A percentile compares a stretch with the other conserved stretches of the same genome.
Evolutionary conservation across 75 land plant species (phyloP).

Genomic region (Pinus tabuliformis): DNA sequence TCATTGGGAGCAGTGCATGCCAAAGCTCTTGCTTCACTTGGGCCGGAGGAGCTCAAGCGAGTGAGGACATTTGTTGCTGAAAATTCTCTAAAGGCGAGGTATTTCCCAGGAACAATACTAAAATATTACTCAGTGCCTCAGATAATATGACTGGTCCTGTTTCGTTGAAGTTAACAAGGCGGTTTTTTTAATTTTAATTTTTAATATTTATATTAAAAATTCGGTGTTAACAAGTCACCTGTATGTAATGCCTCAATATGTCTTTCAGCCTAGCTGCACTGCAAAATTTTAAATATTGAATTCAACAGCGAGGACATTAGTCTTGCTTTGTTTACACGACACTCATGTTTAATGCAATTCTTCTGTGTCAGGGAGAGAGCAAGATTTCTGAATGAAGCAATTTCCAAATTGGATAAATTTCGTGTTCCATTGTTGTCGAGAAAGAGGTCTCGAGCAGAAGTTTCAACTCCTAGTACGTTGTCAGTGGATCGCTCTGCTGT

Average conservation of each 20-base stretch:
- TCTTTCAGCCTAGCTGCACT: background rate
- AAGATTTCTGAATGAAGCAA: slow-evolving; percentile 47
- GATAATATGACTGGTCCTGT: background rate
- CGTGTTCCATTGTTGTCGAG: slow-evolving; percentile 35
- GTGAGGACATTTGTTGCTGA: slow-evolving; percentile 44
- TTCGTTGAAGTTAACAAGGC: background rate
- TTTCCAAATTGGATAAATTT: slow-evolving; percentile 40
- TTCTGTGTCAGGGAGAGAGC: slow-evolving; percentile 51
- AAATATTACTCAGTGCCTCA: background rate
- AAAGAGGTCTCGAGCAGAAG: slow-evolving; percentile 66
- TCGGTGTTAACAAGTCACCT: background rate
- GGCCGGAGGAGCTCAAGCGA: slow-evolving; percentile 65
- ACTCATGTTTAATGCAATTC: background rate
- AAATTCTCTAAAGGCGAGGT: slow-evolving; percentile 55
- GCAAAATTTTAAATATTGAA: background rate
- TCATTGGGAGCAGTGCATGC: slow-evolving; percentile 32
- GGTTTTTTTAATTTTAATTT: background rate
- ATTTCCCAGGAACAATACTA: background rate
- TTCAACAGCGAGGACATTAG: background rate
- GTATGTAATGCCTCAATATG: background rate
- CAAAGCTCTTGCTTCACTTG: slow-evolving; percentile 38
- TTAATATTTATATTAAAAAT: background rate
- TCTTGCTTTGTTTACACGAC: background rate
- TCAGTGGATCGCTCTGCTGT: slow-evolving; percentile 17
- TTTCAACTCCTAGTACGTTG: slow-evolving; percentile 8